phyloP scores from a whole-genome alignment of 805 yeast genomes.

The Cyberlindnera bimundalis region DNA sequence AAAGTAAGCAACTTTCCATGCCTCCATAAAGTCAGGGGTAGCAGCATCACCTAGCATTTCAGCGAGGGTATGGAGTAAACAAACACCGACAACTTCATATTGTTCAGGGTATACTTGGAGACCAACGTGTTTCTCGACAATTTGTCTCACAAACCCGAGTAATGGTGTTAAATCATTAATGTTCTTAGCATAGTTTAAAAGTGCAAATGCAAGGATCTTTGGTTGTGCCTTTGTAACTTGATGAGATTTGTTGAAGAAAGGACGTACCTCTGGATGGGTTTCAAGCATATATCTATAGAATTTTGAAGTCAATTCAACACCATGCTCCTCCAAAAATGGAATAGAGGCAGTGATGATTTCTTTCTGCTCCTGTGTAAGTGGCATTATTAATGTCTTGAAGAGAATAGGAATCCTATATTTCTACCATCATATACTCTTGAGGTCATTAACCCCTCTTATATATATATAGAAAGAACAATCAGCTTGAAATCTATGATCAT shows the following conservation, averaged over 20 bases:
- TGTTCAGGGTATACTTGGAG: slow-evolving; percentile 61
- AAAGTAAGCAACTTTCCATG: slow-evolving; percentile 66
- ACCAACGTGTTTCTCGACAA: slow-evolving; percentile 65
- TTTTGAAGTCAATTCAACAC: slow-evolving; percentile 48
- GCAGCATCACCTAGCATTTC: slow-evolving; percentile 57
- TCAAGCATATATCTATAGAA: slow-evolving; percentile 56
- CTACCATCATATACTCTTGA: no score
- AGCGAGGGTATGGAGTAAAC: slow-evolving; percentile 50
- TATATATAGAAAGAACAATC: no score
- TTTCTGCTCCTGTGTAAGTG: slow-evolving; percentile 32
- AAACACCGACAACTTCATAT: slow-evolving; percentile 60
- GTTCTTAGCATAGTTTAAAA: slow-evolving; percentile 57
- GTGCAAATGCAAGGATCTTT: slow-evolving; percentile 57
- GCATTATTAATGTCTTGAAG: slow-evolving; percentile 9
- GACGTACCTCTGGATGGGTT: slow-evolving; percentile 49
- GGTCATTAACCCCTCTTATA: no score
- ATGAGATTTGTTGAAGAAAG: slow-evolving; percentile 59
- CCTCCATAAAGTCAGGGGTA: slow-evolving; percentile 52
- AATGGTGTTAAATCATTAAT: slow-evolving; percentile 57
- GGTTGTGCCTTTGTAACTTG: slow-evolving; percentile 58
- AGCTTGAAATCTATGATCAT: no score
- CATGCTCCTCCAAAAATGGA: slow-evolving; percentile 55
- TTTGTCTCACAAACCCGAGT: slow-evolving; percentile 50
- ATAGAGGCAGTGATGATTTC: slow-evolving; percentile 43
- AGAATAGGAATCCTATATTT: no score